A percentile compares a stretch with the other conserved stretches of the same genome.
phyloP scores from a whole-genome alignment of 345 rosid genomes.

The Pugionium dolabratum region DNA sequence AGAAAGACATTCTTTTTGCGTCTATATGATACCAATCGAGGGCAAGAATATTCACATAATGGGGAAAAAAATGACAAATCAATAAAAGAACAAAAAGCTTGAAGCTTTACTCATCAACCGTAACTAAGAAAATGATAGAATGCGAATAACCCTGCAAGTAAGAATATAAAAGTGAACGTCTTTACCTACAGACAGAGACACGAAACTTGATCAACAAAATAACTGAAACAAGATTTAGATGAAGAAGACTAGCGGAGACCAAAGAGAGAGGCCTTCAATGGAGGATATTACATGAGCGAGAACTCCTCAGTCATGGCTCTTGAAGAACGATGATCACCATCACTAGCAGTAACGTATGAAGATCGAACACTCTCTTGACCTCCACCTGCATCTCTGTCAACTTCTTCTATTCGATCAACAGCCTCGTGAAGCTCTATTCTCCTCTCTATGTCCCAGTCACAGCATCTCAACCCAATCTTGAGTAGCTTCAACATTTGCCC shows the following conservation, averaged over 20 bases:
- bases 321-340: slow-evolving; percentile 57
- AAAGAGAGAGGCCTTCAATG: slow-evolving; percentile 21
- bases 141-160: slow-evolving; percentile 18
- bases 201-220: slow-evolving; percentile 30
- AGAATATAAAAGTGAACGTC: not conserved
- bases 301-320: slow-evolving; percentile 63
- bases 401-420: slow-evolving; percentile 49
- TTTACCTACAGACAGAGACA: slow-evolving; percentile 33
- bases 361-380: slow-evolving; percentile 56
- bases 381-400: slow-evolving; percentile 55
- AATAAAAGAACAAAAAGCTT: slow-evolving; percentile 36
- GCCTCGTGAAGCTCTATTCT: slow-evolving; percentile 71
- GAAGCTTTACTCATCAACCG: slow-evolving; percentile 31
- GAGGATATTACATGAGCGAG: slow-evolving; percentile 35
- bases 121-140: slow-evolving; percentile 23
- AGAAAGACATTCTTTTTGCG: slow-evolving; percentile 16
- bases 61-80: not conserved
- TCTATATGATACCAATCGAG: slow-evolving; percentile 22
- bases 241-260: slow-evolving; percentile 17
- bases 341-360: slow-evolving; percentile 55
- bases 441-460: slow-evolving; percentile 70
- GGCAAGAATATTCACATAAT: slow-evolving; percentile 32
- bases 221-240: slow-evolving; percentile 20
- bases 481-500: slow-evolving; percentile 78
- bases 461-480: slow-evolving; percentile 83